Conservation (phyloP, 805 yeast genomes). For the Saturnispora serradocipensis region DNA sequence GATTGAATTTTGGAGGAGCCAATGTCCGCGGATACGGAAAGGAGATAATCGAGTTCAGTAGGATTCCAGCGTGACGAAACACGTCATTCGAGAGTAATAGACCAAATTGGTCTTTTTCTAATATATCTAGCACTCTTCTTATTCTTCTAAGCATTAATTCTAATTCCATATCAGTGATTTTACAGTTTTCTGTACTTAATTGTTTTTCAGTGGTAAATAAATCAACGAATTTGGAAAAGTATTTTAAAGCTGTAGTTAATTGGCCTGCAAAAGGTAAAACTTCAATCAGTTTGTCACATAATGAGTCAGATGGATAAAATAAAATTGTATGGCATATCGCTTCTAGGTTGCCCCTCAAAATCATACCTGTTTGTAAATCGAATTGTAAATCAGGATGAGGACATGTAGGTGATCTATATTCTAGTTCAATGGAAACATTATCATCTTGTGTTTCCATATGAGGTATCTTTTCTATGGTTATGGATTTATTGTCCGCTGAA, state of each 20-base stretch:
- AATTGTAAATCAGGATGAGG: slow-evolving; percentile 57
- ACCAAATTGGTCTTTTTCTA: slow-evolving; percentile 51
- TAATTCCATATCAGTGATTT: slow-evolving; percentile 10
- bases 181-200: not conserved
- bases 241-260: slow-evolving; percentile 33
- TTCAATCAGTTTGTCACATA: slow-evolving; percentile 35
- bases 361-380: slow-evolving; percentile 37
- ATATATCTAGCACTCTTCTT: slow-evolving; percentile 6
- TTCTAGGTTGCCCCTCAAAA: slow-evolving; percentile 52
- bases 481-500: not conserved
- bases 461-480: not conserved
- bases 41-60: not conserved
- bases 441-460: not conserved
- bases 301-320: slow-evolving; percentile 35
- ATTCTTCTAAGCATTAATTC: slow-evolving; percentile 8
- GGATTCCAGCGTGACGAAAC: slow-evolving; percentile 20
- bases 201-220: slow-evolving; percentile 7
- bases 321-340: slow-evolving; percentile 68
- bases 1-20: slow-evolving; percentile 6
- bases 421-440: slow-evolving; percentile 4
- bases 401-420: slow-evolving; percentile 29
- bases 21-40: not conserved
- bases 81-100: slow-evolving; percentile 56
- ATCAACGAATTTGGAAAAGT: slow-evolving; percentile 28
- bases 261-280: slow-evolving; percentile 50